Evolutionary conservation across 257 asterid genomes (phyloP).

Genomic region (Coffea canephora): DNA sequence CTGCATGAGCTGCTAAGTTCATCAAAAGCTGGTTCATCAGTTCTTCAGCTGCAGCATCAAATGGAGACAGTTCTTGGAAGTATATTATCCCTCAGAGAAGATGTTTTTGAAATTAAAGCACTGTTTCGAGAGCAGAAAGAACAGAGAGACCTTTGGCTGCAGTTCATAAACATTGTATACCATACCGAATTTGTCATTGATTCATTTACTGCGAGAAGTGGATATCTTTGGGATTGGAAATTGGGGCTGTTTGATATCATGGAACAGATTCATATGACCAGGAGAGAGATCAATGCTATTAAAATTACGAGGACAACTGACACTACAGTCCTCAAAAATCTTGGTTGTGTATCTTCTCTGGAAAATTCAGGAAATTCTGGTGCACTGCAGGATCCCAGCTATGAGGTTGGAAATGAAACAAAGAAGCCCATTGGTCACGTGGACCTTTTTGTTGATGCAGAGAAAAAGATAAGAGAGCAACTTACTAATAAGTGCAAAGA

Average conservation of each 20-base stretch:
- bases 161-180: background rate
- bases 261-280: background rate
- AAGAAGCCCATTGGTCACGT: background rate
- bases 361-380: background rate
- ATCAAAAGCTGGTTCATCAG: background rate
- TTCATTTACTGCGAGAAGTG: background rate
- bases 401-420: background rate
- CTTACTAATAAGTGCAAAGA: background rate
- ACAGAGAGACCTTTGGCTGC: background rate
- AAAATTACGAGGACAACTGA: background rate
- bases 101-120: background rate
- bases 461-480: background rate
- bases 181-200: constrained; percentile 4
- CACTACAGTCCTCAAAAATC: too few relatives aligned
- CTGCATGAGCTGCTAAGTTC: background rate
- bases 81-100: background rate
- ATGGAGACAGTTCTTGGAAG: background rate
- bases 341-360: background rate
- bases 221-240: background rate
- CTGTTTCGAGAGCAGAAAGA: background rate
- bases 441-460: background rate
- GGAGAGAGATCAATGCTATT: background rate
- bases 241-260: constrained; percentile 6
- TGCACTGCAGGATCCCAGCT: background rate
- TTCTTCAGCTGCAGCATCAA: background rate